Evolutionary conservation across 192 early-diverging fungal genomes (phyloP).

Genomic region (Irineochytrium annulatum): DNA sequence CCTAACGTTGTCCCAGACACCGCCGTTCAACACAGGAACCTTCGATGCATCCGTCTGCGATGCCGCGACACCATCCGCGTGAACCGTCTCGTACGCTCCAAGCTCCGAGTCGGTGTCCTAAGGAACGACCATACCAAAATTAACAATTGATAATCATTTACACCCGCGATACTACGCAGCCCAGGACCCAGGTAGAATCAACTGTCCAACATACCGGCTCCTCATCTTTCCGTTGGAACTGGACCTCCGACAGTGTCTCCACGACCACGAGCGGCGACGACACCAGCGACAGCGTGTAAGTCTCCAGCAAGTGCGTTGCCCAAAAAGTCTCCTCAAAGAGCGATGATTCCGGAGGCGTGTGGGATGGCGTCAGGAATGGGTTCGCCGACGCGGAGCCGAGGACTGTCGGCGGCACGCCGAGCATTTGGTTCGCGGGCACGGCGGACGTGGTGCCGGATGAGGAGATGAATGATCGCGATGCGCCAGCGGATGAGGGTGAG

Average conservation of each 20-base stretch:
- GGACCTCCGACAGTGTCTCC: constrained; percentile 43
- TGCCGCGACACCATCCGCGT: constrained; percentile 13
- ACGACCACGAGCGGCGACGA: constrained; percentile 43
- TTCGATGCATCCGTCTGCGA: background rate
- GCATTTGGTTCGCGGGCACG: no score
- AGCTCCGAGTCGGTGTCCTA: constrained; percentile 5
- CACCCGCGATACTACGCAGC: background rate
- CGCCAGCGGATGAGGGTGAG: background rate
- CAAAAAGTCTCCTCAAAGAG: background rate
- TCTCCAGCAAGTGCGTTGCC: background rate
- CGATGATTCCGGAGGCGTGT: background rate
- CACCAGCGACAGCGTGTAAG: constrained; percentile 39
- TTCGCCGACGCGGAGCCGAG: background rate
- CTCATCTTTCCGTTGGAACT: constrained; percentile 28
- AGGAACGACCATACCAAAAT: background rate
- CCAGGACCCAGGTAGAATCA: background rate
- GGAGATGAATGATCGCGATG: background rate
- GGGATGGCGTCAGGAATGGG: background rate
- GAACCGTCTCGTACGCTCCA: constrained; percentile 22
- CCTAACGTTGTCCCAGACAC: constrained; percentile 33
- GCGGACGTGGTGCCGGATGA: background rate
- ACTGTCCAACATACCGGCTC: constrained; percentile 8
- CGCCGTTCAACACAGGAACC: constrained; percentile 28
- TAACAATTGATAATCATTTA: background rate
- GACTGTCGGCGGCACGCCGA: background rate